A percentile compares a stretch with the other conserved stretches of the same genome.
Evolutionary conservation across 2,329 filamentous ascomycete genomes (phyloP).

Genomic region (Trichocomaceae sp.): DNA sequence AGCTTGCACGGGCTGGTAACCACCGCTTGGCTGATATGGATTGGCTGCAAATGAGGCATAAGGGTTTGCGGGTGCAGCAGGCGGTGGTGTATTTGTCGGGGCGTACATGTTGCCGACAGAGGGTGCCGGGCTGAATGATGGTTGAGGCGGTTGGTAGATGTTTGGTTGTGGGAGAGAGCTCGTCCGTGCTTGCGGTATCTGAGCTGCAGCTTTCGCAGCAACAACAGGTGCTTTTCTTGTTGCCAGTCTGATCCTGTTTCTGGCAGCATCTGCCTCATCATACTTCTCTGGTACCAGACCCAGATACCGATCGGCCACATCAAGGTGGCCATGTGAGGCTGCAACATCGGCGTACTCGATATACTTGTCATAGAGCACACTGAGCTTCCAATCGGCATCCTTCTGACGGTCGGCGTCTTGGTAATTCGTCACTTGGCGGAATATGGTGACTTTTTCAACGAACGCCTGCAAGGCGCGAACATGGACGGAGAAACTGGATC

Average conservation of each 20-base stretch:
- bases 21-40: slow-evolving; percentile 23
- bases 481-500: slow-evolving; percentile 86
- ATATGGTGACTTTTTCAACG: slow-evolving; percentile 96
- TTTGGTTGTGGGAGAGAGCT: slow-evolving; percentile 31
- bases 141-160: slow-evolving; percentile 30
- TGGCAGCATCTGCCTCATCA: slow-evolving; percentile 77
- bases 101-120: slow-evolving; percentile 38
- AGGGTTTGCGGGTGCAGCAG: slow-evolving; percentile 37
- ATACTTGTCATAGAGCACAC: slow-evolving; percentile 85
- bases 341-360: slow-evolving; percentile 95
- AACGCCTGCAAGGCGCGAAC: slow-evolving; percentile 82
- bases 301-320: slow-evolving; percentile 84
- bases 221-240: slow-evolving; percentile 56
- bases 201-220: slow-evolving; percentile 39
- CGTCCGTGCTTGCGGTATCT: slow-evolving; percentile 15
- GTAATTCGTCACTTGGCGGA: slow-evolving; percentile 90
- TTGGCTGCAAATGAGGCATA: slow-evolving; percentile 41
- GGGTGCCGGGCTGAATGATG: slow-evolving; percentile 23
- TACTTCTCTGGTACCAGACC: slow-evolving; percentile 77
- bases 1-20: slow-evolving; percentile 54
- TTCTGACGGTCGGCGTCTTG: slow-evolving; percentile 67
- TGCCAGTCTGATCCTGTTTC: slow-evolving; percentile 77
- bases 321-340: slow-evolving; percentile 79
- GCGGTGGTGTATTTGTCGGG: slow-evolving; percentile 33
- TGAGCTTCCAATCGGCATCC: slow-evolving; percentile 79